Evolutionary conservation across 169 alveolate genomes (phyloP).

Genomic region (Eimeria tenella): DNA sequence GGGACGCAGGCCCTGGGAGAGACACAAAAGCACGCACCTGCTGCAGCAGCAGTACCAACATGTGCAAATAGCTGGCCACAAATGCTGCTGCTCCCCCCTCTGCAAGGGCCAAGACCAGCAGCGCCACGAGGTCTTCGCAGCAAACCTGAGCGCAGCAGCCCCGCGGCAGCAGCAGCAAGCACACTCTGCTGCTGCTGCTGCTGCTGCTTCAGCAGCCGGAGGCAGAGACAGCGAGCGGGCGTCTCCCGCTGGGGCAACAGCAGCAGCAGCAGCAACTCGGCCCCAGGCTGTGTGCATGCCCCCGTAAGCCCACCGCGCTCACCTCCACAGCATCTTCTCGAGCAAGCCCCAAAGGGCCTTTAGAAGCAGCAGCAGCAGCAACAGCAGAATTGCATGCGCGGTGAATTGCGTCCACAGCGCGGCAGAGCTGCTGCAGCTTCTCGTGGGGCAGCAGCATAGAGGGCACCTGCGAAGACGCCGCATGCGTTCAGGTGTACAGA

Average conservation of each 20-base stretch:
- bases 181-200: not conserved
- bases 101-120: constrained; percentile 25
- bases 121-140: constrained; percentile 50
- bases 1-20: too few species aligned
- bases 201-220: not conserved
- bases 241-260: too few species aligned
- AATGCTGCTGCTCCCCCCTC: not conserved
- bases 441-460: constrained; percentile 56
- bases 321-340: constrained; percentile 43
- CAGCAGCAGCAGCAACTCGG: too few species aligned
- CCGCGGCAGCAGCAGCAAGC: constrained; percentile 3
- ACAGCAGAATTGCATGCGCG: constrained; percentile 59
- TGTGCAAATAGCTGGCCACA: constrained; percentile 36
- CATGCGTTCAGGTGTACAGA: too few species aligned
- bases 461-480: constrained; percentile 17
- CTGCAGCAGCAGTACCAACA: constrained; percentile 48
- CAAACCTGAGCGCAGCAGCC: not conserved
- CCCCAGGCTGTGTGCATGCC: not conserved
- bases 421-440: constrained; percentile 58
- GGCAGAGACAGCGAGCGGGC: not conserved
- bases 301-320: not conserved
- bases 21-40: not conserved
- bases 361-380: constrained; percentile 13
- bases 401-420: constrained; percentile 33
- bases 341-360: not conserved